These are phyloP conservation scores for Emericellopsis cladophorae DNA, from an alignment of 2,329 filamentous ascomycete species.

Conservation along the genomic window DNA sequence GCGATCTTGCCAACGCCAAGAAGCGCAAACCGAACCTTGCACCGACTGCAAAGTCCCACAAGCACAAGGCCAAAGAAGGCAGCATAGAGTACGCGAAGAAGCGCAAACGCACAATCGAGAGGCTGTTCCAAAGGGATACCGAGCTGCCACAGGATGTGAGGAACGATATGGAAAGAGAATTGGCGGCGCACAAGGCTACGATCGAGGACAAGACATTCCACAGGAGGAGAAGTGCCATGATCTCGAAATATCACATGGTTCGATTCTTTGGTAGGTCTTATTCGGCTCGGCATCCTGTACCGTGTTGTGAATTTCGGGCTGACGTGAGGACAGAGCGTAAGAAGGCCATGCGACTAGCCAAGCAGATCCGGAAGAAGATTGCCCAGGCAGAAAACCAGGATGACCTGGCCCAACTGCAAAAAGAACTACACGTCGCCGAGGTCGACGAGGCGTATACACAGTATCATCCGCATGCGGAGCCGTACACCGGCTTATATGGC, in stretches of 20 bases:
- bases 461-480: constrained; percentile 57
- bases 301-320: not conserved
- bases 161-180: constrained; percentile 58
- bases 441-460: constrained; percentile 66
- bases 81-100: constrained; percentile 55
- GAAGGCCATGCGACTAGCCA: constrained; percentile 56
- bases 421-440: constrained; percentile 53
- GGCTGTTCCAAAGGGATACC: constrained; percentile 47
- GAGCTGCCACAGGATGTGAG: constrained; percentile 56
- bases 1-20: constrained; percentile 7
- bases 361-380: constrained; percentile 49
- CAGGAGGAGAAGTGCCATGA: constrained; percentile 56
- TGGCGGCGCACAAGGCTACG: constrained; percentile 53
- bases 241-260: constrained; percentile 70
- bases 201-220: constrained; percentile 45
- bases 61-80: constrained; percentile 29
- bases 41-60: constrained; percentile 11
- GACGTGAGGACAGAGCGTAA: constrained; percentile 45
- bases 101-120: constrained; percentile 55
- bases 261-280: constrained; percentile 60
- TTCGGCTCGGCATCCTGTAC: not conserved
- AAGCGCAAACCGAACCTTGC: constrained; percentile 17
- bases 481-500: constrained; percentile 52
- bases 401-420: constrained; percentile 36
- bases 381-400: constrained; percentile 34